phyloP scores from a whole-genome alignment of 2,329 filamentous ascomycete genomes.

The Lecanicillium sp. region DNA sequence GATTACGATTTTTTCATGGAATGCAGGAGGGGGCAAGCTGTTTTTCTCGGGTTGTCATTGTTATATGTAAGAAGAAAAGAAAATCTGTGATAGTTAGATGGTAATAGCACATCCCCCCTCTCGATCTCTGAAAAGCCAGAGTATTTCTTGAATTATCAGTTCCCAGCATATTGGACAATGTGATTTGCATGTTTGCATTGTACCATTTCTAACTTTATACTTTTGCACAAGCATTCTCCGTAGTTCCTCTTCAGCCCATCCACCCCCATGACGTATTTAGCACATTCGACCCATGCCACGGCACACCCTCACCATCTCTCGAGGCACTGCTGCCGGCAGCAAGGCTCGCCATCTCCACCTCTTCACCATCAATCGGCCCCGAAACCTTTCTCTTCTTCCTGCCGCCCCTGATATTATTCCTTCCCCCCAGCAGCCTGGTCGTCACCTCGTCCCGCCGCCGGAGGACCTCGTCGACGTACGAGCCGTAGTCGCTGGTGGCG shows the following conservation, averaged over 20 bases:
- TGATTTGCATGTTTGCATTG: too few species aligned
- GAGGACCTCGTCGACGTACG: too few species aligned
- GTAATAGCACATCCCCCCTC: slow-evolving; percentile 55
- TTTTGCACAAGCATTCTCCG: too few species aligned
- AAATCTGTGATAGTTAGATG: slow-evolving; percentile 34
- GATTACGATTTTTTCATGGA: slow-evolving; percentile 34
- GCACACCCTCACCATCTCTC: not conserved
- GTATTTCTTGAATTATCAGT: too few species aligned
- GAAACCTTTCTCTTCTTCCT: too few species aligned
- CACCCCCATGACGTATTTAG: slow-evolving; percentile 9
- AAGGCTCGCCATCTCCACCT: not conserved
- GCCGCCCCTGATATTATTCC: not conserved
- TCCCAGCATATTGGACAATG: too few species aligned
- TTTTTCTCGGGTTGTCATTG: slow-evolving; percentile 27
- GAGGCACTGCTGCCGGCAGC: not conserved
- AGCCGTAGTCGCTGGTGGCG: too few species aligned
- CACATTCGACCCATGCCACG: slow-evolving; percentile 8
- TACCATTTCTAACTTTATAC: too few species aligned
- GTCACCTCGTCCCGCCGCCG: too few species aligned
- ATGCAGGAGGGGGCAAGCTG: slow-evolving; percentile 31
- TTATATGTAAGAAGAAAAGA: slow-evolving; percentile 19
- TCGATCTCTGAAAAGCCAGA: slow-evolving; percentile 17
- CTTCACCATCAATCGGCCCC: not conserved
- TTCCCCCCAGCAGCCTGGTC: not conserved
- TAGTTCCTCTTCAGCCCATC: slow-evolving; percentile 3